Evolutionary conservation across 1,284 basidiomycete species (phyloP).

Genomic region (Takashimella koratensis): DNA sequence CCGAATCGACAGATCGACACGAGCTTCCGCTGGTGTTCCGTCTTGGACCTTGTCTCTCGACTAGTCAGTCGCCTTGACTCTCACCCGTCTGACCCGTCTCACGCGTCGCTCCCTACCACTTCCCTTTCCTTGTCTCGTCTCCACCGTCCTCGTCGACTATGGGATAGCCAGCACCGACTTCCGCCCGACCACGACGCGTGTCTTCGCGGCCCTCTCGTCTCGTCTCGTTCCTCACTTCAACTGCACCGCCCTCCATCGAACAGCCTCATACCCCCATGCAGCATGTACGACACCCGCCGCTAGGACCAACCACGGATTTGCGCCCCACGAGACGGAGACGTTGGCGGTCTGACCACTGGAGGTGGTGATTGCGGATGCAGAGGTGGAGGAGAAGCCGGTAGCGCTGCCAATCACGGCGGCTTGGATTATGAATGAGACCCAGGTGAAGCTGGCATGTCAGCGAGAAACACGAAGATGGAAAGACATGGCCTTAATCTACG

Average conservation of each 20-base stretch:
- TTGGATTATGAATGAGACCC: conserved; percentile 34
- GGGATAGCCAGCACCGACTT: no score
- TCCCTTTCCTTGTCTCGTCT: no score
- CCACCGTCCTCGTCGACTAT: no score
- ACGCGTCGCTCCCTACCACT: no score
- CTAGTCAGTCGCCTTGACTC: no score
- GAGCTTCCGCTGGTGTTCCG: no score
- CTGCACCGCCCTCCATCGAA: conserved; percentile 29
- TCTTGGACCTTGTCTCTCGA: no score
- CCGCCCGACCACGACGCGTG: no score
- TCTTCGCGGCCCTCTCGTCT: no score
- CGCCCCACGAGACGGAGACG: conserved; percentile 35
- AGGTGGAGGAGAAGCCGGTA: conserved; percentile 13
- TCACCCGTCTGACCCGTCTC: no score
- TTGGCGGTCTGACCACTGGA: conserved; percentile 9
- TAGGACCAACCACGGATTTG: conserved; percentile 30
- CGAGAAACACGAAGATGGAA: background rate
- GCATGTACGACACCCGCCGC: conserved; percentile 32
- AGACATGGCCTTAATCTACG: no score
- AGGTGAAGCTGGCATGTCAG: conserved; percentile 25
- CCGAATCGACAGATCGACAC: no score
- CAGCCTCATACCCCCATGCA: conserved; percentile 40
- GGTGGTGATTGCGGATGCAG: conserved; percentile 5
- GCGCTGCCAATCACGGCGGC: conserved; percentile 34
- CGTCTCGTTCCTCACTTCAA: conserved; percentile 10